A percentile compares a stretch with the other conserved stretches of the same genome.
Conservation (phyloP, 371 early-diverging fungal species). For the Mortierella sp. region DNA sequence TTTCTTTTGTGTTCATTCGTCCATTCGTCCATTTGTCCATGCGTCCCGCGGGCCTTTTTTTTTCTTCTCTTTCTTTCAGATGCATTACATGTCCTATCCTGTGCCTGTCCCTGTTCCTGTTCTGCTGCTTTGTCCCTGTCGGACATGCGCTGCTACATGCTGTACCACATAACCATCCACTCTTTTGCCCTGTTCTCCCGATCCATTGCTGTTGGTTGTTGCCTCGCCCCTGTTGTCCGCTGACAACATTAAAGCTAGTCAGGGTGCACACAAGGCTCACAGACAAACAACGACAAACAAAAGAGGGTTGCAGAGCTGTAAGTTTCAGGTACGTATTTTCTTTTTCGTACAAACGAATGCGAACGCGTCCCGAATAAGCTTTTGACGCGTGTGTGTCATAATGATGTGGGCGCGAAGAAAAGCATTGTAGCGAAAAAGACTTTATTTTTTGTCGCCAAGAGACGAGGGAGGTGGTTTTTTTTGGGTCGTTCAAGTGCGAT, state of each 20-base stretch:
- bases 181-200: too few relatives aligned
- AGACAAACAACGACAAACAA: background rate
- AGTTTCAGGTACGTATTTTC: background rate
- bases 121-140: background rate
- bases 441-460: background rate
- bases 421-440: background rate
- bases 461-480: background rate
- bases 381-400: background rate
- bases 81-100: background rate
- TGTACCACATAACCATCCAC: too few relatives aligned
- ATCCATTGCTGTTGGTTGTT: too few relatives aligned
- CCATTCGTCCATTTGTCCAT: background rate
- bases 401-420: background rate
- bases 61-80: background rate
- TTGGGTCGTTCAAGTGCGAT: background rate
- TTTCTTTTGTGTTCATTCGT: conserved; percentile 2
- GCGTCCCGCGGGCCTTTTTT: background rate
- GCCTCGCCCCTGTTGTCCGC: too few relatives aligned
- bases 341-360: background rate
- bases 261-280: too few relatives aligned
- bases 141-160: too few relatives aligned
- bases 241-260: too few relatives aligned
- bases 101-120: background rate
- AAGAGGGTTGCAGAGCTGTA: background rate
- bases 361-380: background rate